Conservation (phyloP, 2,329 filamentous ascomycete genomes). For the Clonostachys byssicola region DNA sequence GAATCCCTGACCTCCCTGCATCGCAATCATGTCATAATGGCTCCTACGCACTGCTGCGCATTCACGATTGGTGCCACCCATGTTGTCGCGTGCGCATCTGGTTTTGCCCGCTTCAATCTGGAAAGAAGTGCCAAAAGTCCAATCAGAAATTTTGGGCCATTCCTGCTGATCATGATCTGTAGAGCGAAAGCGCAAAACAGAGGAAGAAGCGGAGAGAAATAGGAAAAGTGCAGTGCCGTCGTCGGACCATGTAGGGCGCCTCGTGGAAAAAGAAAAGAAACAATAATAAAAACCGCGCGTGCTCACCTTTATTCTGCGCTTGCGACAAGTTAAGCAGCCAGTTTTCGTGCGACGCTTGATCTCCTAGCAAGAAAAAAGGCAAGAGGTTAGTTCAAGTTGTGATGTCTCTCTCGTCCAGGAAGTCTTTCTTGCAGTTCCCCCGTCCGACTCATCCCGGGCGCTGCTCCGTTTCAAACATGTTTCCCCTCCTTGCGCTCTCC, state of each 20-base stretch:
- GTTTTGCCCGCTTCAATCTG: not conserved
- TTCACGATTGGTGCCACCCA: too few relatives aligned
- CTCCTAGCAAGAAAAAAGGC: conserved; percentile 33
- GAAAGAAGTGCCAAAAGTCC: conserved; percentile 7
- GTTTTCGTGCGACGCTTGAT: conserved; percentile 61
- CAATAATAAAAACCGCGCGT: conserved; percentile 1
- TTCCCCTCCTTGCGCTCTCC: too few relatives aligned
- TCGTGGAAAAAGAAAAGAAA: not conserved
- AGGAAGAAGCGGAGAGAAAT: not conserved
- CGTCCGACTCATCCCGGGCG: too few relatives aligned
- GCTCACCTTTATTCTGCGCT: conserved; percentile 59
- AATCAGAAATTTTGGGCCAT: conserved; percentile 1
- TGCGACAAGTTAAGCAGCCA: conserved; percentile 58
- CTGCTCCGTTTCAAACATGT: too few relatives aligned
- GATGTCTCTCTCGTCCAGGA: too few relatives aligned
- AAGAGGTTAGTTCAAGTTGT: not conserved
- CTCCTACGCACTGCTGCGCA: too few relatives aligned
- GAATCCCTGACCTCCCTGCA: too few relatives aligned
- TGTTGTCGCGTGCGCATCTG: too few relatives aligned
- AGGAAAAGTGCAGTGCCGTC: not conserved
- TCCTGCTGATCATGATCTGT: not conserved
- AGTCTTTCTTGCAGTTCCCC: too few relatives aligned
- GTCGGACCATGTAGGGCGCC: too few relatives aligned
- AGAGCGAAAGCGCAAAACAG: not conserved
- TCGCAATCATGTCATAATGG: too few relatives aligned